These are phyloP conservation scores for Eimeria necatrix DNA, from an alignment of 169 alveolate genomes.

Conservation along the genomic window DNA sequence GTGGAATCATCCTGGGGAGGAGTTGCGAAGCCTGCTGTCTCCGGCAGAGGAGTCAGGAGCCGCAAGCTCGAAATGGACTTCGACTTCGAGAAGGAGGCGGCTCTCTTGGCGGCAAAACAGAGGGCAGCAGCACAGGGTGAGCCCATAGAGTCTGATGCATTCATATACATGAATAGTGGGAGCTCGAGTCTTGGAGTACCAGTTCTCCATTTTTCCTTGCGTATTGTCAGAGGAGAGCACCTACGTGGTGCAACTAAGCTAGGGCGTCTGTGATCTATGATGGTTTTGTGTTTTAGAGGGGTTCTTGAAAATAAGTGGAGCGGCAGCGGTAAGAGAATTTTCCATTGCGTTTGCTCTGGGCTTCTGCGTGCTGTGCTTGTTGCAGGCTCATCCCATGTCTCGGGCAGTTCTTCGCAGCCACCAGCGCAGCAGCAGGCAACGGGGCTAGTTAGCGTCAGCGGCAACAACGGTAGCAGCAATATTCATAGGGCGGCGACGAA, in stretches of 20 bases:
- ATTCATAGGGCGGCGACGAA: constrained; percentile 26
- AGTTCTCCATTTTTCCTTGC: too few relatives aligned
- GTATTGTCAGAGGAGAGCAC: too few relatives aligned
- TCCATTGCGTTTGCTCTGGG: too few relatives aligned
- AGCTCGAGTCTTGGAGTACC: not conserved
- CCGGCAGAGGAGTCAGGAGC: constrained; percentile 65
- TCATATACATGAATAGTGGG: not conserved
- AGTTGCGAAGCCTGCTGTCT: not conserved
- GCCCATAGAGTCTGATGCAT: not conserved
- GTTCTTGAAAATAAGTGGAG: too few relatives aligned
- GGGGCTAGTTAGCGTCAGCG: constrained; percentile 34
- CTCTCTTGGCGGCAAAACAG: constrained; percentile 60
- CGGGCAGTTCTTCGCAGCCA: constrained; percentile 39
- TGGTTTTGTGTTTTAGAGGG: too few relatives aligned
- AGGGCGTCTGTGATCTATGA: too few relatives aligned
- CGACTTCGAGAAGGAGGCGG: constrained; percentile 77
- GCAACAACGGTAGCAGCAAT: not conserved
- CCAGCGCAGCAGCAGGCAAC: constrained; percentile 28
- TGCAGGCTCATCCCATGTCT: constrained; percentile 20
- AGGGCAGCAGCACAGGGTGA: constrained; percentile 61
- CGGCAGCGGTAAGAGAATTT: too few relatives aligned
- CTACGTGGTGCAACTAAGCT: too few relatives aligned
- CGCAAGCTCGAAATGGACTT: constrained; percentile 76
- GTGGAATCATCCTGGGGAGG: not conserved
- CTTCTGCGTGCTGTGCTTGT: not conserved